Conservation (phyloP, 192 early-diverging fungal genomes). For the Phycomyces nitens region DNA sequence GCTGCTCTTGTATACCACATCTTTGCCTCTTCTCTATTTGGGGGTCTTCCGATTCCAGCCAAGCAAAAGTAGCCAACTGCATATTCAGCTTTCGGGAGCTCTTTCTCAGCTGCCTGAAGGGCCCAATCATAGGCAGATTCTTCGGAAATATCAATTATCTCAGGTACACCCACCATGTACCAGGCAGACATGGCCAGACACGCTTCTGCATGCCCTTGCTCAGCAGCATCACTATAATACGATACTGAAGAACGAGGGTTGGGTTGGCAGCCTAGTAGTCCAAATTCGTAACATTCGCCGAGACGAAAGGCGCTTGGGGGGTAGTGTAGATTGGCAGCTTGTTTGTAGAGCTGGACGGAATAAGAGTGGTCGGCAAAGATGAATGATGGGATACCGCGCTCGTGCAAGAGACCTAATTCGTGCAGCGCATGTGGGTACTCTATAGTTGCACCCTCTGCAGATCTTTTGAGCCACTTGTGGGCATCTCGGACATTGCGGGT, state of each 20-base stretch:
- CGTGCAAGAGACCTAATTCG: slow-evolving; percentile 8
- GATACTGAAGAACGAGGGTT: slow-evolving; percentile 2
- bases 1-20: slow-evolving; percentile 64
- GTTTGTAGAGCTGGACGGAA: not conserved
- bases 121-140: slow-evolving; percentile 51
- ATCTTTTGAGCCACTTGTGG: slow-evolving; percentile 18
- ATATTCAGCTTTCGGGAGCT: slow-evolving; percentile 51
- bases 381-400: slow-evolving; percentile 2
- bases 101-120: slow-evolving; percentile 46
- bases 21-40: slow-evolving; percentile 48
- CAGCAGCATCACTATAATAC: slow-evolving; percentile 14
- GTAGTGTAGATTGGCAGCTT: slow-evolving; percentile 8
- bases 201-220: slow-evolving; percentile 3
- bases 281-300: slow-evolving; percentile 15
- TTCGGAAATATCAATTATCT: not conserved
- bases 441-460: slow-evolving; percentile 6
- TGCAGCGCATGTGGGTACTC: slow-evolving; percentile 18
- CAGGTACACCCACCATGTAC: slow-evolving; percentile 4
- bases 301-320: slow-evolving; percentile 14
- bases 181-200: slow-evolving; percentile 7
- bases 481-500: slow-evolving; percentile 9
- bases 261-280: not conserved
- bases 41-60: slow-evolving; percentile 52
- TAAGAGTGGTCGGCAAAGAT: slow-evolving; percentile 14
- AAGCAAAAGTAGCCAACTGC: slow-evolving; percentile 60